Percentiles rank a stretch among this genome's conserved stretches.
Conservation (phyloP, 805 yeast species). For the Candida multigemmis region DNA sequence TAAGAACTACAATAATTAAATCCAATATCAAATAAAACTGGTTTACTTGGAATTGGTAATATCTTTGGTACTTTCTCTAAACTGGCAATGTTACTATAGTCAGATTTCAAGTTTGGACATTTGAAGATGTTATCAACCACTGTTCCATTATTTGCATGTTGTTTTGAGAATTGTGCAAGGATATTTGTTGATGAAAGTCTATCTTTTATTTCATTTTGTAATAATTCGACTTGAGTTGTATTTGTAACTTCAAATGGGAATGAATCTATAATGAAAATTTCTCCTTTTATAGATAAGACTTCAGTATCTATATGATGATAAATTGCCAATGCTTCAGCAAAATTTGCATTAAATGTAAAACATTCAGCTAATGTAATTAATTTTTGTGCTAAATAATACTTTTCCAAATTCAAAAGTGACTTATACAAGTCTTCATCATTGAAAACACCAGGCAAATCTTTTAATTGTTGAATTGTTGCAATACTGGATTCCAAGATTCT, state of each 20-base stretch:
- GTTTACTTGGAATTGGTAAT: slow-evolving; percentile 66
- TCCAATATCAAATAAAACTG: slow-evolving; percentile 87
- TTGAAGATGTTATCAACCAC: slow-evolving; percentile 37
- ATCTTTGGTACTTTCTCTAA: slow-evolving; percentile 18
- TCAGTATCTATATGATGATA: slow-evolving; percentile 14
- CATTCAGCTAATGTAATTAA: slow-evolving; percentile 35
- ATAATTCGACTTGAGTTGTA: slow-evolving; percentile 17
- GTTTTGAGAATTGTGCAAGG: slow-evolving; percentile 35
- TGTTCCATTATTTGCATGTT: slow-evolving; percentile 1
- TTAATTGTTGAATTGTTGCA: slow-evolving; percentile 46
- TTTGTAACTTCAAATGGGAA: slow-evolving; percentile 36
- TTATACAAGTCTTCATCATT: slow-evolving; percentile 63
- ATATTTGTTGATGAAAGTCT: slow-evolving; percentile 25
- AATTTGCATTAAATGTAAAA: slow-evolving; percentile 30
- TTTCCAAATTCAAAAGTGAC: slow-evolving; percentile 42
- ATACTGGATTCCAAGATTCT: slow-evolving; percentile 44
- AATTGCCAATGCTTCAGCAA: slow-evolving; percentile 40
- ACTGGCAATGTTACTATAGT: slow-evolving; percentile 11
- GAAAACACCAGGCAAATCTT: slow-evolving; percentile 87
- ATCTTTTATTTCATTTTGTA: slow-evolving; percentile 10
- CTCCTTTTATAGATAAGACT: slow-evolving; percentile 5
- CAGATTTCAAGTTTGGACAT: slow-evolving; percentile 23
- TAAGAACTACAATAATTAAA: slow-evolving; percentile 60
- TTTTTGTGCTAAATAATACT: slow-evolving; percentile 39
- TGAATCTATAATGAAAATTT: slow-evolving; percentile 14